Evolutionary conservation across 2,329 filamentous ascomycete species (phyloP).

Genomic region (Pseudocercospora crystallina): DNA sequence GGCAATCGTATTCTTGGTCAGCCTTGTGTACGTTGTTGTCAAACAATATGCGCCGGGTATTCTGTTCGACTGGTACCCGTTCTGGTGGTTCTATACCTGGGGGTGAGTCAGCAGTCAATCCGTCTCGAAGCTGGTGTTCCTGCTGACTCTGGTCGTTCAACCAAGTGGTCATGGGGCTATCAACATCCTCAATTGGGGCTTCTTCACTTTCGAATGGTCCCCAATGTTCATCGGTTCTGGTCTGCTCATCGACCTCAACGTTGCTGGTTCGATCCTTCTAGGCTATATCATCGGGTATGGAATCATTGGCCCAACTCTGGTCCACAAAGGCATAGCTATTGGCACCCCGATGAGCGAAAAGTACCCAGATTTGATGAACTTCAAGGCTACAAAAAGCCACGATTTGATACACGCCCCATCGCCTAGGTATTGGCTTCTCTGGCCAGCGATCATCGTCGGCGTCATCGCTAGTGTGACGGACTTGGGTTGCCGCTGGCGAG

Average conservation of each 20-base stretch:
- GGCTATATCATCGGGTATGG: background rate
- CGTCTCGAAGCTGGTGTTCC: too few relatives aligned
- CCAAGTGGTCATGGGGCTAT: background rate
- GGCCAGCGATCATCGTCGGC: background rate
- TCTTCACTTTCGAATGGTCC: background rate
- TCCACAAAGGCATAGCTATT: background rate
- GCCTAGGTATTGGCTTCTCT: background rate
- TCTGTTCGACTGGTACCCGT: background rate
- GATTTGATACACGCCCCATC: background rate
- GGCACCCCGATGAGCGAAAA: background rate
- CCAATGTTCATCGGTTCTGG: background rate
- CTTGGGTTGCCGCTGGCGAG: background rate
- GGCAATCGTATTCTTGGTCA: background rate
- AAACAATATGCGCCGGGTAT: background rate
- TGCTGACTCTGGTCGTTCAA: too few relatives aligned
- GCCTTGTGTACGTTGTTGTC: background rate
- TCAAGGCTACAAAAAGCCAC: background rate
- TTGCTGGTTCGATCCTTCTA: background rate
- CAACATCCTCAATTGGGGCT: background rate
- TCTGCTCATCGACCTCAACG: background rate
- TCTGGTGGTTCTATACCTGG: conserved; percentile 1
- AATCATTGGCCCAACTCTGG: background rate
- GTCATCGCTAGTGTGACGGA: background rate
- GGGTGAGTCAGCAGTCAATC: too few relatives aligned
- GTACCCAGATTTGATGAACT: background rate